These are phyloP conservation scores for Populus hybrid DNA, from an alignment of 441 rosid genomes.

Conservation along the genomic window DNA sequence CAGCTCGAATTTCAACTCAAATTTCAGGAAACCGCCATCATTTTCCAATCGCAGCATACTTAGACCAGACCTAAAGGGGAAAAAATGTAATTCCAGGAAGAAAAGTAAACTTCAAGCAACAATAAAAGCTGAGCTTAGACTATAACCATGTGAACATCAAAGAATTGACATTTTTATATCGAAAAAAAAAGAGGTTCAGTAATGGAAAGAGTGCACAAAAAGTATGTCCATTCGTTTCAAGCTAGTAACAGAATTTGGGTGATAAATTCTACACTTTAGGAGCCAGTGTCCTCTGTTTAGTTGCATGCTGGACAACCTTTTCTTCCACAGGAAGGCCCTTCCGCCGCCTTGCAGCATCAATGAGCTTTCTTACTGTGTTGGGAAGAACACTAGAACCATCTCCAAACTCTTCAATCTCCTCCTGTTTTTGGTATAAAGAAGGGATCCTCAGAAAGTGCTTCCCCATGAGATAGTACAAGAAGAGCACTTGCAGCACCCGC, in stretches of 20 bases:
- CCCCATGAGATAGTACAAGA: conserved; percentile 91
- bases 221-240: too few species aligned
- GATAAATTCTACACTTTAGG: conserved; percentile 61
- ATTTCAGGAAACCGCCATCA: too few species aligned
- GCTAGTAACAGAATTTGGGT: not conserved
- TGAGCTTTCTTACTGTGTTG: conserved; percentile 83
- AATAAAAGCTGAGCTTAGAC: too few species aligned
- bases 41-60: too few species aligned
- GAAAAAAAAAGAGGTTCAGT: too few species aligned
- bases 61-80: too few species aligned
- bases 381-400: conserved; percentile 89
- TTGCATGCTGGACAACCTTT: conserved; percentile 84
- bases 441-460: conserved; percentile 83
- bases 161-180: too few species aligned
- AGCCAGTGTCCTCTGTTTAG: conserved; percentile 86
- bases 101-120: too few species aligned
- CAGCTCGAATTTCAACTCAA: too few species aligned
- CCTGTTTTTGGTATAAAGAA: conserved; percentile 90
- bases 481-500: conserved; percentile 89
- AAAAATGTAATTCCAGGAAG: too few species aligned
- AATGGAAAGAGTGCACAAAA: too few species aligned
- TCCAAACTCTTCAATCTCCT: conserved; percentile 90
- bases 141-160: too few species aligned
- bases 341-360: conserved; percentile 66
- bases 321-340: conserved; percentile 92